phyloP scores from a whole-genome alignment of 192 early-diverging fungal species.

The Umbelopsis sp. region DNA sequence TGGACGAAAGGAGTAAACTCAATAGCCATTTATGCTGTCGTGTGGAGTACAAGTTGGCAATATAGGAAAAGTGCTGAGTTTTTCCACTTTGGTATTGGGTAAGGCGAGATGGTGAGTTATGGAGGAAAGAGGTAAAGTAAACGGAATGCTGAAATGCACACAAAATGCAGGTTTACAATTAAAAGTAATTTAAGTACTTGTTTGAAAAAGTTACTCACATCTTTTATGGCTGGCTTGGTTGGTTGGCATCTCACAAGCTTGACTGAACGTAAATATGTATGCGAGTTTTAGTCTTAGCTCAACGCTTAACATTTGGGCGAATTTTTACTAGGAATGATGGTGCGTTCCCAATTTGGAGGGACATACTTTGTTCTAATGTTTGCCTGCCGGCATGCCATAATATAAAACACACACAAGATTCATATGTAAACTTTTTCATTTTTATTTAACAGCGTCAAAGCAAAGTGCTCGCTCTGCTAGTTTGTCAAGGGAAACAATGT shows the following conservation, averaged over 20 bases:
- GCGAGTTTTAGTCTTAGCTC: neutral
- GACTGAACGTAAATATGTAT: slow-evolving; percentile 8
- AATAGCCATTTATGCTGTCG: neutral
- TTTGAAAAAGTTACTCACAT: neutral
- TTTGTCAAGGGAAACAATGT: too few species aligned
- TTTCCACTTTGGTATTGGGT: neutral
- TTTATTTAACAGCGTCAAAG: too few species aligned
- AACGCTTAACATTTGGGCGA: slow-evolving; percentile 3
- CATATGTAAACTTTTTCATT: too few species aligned
- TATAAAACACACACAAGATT: too few species aligned
- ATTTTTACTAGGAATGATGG: slow-evolving; percentile 15
- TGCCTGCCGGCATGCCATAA: too few species aligned
- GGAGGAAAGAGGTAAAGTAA: neutral
- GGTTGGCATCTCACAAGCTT: neutral
- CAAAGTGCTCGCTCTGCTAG: too few species aligned
- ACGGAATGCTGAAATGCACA: neutral
- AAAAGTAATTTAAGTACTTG: neutral
- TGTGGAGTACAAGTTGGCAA: too few species aligned
- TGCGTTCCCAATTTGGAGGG: neutral
- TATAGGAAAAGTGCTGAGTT: neutral
- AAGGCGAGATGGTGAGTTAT: neutral
- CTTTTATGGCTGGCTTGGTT: neutral
- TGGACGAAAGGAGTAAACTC: slow-evolving; percentile 16
- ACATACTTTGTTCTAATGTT: slow-evolving; percentile 6
- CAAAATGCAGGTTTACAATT: neutral